Evolutionary conservation across 2,329 filamentous ascomycete species (phyloP).

Genomic region (Graphilbum fragrans): DNA sequence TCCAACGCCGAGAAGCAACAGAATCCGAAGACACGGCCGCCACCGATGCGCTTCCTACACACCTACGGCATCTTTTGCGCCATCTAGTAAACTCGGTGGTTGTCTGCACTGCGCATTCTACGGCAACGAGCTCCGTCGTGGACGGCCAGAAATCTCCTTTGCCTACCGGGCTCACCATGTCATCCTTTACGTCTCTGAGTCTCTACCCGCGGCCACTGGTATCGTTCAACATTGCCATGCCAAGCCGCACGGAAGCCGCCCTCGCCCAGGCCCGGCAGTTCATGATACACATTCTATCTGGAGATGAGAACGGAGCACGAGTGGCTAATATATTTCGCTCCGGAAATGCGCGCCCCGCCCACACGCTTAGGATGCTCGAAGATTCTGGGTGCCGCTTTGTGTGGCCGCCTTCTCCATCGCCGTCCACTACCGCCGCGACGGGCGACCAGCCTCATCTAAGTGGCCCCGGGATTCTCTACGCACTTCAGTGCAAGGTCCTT

Average conservation of each 20-base stretch:
- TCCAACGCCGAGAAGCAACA: too few species aligned
- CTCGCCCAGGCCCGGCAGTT: slow-evolving; percentile 31
- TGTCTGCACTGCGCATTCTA: slow-evolving; percentile 19
- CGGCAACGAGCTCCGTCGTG: neutral
- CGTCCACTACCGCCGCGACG: neutral
- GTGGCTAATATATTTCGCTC: slow-evolving; percentile 40
- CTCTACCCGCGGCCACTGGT: slow-evolving; percentile 38
- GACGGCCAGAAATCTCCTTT: slow-evolving; percentile 13
- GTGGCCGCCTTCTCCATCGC: slow-evolving; percentile 18
- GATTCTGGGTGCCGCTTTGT: slow-evolving; percentile 17
- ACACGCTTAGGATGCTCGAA: slow-evolving; percentile 15
- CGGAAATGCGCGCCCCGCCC: slow-evolving; percentile 26
- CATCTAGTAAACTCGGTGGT: slow-evolving; percentile 31
- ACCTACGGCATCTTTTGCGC: slow-evolving; percentile 15
- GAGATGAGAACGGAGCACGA: slow-evolving; percentile 31
- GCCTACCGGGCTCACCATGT: slow-evolving; percentile 44
- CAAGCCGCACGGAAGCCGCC: slow-evolving; percentile 42
- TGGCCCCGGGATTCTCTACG: slow-evolving; percentile 40
- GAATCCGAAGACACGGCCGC: too few species aligned
- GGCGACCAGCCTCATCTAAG: slow-evolving; percentile 20
- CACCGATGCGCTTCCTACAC: neutral
- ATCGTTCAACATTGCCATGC: slow-evolving; percentile 44
- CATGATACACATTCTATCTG: slow-evolving; percentile 42
- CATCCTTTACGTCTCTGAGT: slow-evolving; percentile 44
- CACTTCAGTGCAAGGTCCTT: slow-evolving; percentile 22